Evolutionary conservation across 371 early-diverging fungal species (phyloP), one percentile per base, ranked within the genome.

Genomic region (Lichtheimia corymbifera): DNA sequence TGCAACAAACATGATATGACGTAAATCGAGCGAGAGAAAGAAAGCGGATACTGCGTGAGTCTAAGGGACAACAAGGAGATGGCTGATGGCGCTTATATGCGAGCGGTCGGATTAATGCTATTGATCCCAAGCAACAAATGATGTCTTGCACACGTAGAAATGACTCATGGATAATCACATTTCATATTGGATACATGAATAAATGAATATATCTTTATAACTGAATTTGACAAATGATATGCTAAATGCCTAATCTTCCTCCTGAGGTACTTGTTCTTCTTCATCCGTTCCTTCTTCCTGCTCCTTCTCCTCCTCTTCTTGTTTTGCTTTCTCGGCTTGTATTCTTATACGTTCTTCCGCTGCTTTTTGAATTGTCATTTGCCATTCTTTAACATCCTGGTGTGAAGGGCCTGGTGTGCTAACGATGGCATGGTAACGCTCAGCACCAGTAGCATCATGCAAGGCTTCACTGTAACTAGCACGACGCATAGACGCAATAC

Each of bases 381-480:
- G 65, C 71, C 65, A 67, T 12, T 25, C 12, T 12, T 24, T 47
- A 0, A 71, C 58, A 20, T 73, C 64, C 7, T 66, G 61, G 1
- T 61, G 47, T 1, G 56, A 40, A 2, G 68, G 54, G 11, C 49
- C 64, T 2, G 67, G 67, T 20, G 78, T 78, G 43, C 66, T 66
- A 15, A 61, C 18, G 6, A 64, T 71, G 17, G 67, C 66, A 55
- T 75, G 71, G 35, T 71, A 78, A 2, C 73, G 65, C 11, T 50
- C 50, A 0, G 56, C 17, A 5, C 70, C 75, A 5, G 55, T 64
- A 0, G 65, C 61, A n/a, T 44, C 25, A 5, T 61, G 50, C 0
- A 67, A 54, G 15, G 65, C 65, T 49, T 67, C 42, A 7, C 22
- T 41, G 52, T 50, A 74, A 3, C 56, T 17, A 13, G 52, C 51